Base-by-base conservation (phyloP, 768 basidiomycete genomes). In the Suillus tomentosus region DNA sequence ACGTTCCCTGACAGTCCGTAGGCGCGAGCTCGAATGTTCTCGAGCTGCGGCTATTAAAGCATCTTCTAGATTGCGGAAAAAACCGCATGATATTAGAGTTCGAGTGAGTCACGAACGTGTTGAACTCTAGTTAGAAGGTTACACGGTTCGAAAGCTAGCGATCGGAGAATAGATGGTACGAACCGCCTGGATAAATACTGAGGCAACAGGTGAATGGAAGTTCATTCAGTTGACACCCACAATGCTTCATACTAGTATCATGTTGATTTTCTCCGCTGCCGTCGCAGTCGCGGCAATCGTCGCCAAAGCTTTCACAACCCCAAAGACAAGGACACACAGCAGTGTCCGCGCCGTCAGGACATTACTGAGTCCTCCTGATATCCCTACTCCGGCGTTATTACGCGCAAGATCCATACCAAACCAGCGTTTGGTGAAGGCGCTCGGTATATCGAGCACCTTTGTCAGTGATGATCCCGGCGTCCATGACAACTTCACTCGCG, bases 361-460 rank as follows among this genome's bases (percentile, higher is more conserved):
- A 0, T 62, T 78, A 0, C 36, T 77, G 0, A 69, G 64, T 9
- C 74, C 74, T 3, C 61, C 66, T 0, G 5, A 59, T 7, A 17
- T 48, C 10, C 14, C 74, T 0, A 47, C 76, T 0, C 27, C 9
- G 0, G 47, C n/a, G 2, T 57, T 75, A 0, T 70, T 75, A 1
- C 62, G 31, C 19, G 61, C 74, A 0, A 69, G 74, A 0, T 72
- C 74, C 0, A 11, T 15, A 0, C 74, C 74, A 0, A 75, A 75
- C 5, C 31, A 69, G 42, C 65, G 76, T 0, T 73, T 76, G 0
- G 64, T 74, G 0, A 57, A 68, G 3, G 75, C 76, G 0, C 76
- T 76, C 7, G 68, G 67, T 0, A 37, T 77, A 11, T 78, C 82
- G 0, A 88, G 82, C 55, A 84, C 87, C 0, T 88, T 88, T 47